Conservation (phyloP, 371 early-diverging fungal genomes). For the Encephalitozoon romaleae region DNA sequence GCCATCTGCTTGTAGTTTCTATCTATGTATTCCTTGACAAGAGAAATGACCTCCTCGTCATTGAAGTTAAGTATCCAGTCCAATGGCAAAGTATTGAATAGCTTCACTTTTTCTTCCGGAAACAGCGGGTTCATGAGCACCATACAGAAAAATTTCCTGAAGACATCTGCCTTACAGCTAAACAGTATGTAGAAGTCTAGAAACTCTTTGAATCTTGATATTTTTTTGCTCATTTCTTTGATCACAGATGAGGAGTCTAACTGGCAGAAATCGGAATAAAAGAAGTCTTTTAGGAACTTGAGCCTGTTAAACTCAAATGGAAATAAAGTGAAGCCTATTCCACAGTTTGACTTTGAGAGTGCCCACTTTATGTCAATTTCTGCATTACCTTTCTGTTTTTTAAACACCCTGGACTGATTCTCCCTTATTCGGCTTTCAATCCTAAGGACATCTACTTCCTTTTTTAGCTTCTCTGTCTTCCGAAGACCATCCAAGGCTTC, state of each 20-base stretch:
- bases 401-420: conserved; percentile 29
- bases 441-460: conserved; percentile 28
- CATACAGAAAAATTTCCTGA: conserved; percentile 20
- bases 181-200: conserved; percentile 30
- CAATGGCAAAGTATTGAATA: conserved; percentile 26
- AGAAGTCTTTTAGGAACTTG: conserved; percentile 23
- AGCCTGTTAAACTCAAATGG: conserved; percentile 28
- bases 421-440: conserved; percentile 39
- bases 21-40: conserved; percentile 15
- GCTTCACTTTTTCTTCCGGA: conserved; percentile 22
- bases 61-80: conserved; percentile 33
- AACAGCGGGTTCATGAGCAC: conserved; percentile 24
- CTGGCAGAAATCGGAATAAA: conserved; percentile 27
- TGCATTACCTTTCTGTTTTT: background rate
- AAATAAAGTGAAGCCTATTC: conserved; percentile 11
- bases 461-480: conserved; percentile 11
- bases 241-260: conserved; percentile 17
- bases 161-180: conserved; percentile 37
- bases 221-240: conserved; percentile 6
- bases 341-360: background rate
- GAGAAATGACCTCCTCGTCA: background rate
- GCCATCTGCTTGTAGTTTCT: background rate
- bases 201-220: conserved; percentile 20
- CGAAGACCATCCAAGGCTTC: background rate
- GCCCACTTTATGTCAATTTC: conserved; percentile 30